These are phyloP conservation scores for Mycena rebaudengoi DNA, from an alignment of 768 basidiomycete species.

Conservation along the genomic window DNA sequence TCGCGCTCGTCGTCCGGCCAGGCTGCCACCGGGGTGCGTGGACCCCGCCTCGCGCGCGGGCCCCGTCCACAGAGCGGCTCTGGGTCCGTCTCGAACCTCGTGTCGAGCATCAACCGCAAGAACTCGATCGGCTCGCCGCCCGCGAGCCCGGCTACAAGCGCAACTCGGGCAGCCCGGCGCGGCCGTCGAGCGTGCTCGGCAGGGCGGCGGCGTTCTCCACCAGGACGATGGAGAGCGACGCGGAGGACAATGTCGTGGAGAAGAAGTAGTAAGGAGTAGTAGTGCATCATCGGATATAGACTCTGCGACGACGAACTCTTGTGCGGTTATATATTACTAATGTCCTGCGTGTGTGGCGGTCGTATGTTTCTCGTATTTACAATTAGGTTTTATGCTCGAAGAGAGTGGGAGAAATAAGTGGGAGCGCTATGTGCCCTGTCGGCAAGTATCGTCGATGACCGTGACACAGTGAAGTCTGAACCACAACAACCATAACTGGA, in stretches of 20 bases:
- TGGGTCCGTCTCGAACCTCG: slow-evolving; percentile 62
- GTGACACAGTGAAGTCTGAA: too few species aligned
- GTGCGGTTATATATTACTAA: slow-evolving; percentile 20
- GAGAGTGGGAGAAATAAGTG: too few species aligned
- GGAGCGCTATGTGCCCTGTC: too few species aligned
- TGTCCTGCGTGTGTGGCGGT: not conserved
- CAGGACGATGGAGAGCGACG: slow-evolving; percentile 85
- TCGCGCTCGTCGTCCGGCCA: slow-evolving; percentile 34
- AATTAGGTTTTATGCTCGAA: slow-evolving; percentile 17
- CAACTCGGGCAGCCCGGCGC: slow-evolving; percentile 54
- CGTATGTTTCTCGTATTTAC: slow-evolving; percentile 14
- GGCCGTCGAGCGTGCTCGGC: slow-evolving; percentile 59
- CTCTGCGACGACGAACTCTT: too few species aligned
- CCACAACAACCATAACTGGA: too few species aligned
- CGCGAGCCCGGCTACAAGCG: slow-evolving; percentile 54
- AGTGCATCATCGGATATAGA: too few species aligned
- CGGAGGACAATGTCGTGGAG: slow-evolving; percentile 75
- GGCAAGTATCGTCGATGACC: too few species aligned
- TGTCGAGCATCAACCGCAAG: slow-evolving; percentile 64
- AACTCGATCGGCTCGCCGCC: slow-evolving; percentile 49
- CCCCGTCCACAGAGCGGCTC: slow-evolving; percentile 51
- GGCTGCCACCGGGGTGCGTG: slow-evolving; percentile 37
- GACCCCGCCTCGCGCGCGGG: slow-evolving; percentile 57
- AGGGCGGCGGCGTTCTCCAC: slow-evolving; percentile 65
- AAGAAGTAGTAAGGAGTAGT: slow-evolving; percentile 35